Base-by-base conservation (phyloP, 345 rosid genomes). In the Salix exigua region DNA sequence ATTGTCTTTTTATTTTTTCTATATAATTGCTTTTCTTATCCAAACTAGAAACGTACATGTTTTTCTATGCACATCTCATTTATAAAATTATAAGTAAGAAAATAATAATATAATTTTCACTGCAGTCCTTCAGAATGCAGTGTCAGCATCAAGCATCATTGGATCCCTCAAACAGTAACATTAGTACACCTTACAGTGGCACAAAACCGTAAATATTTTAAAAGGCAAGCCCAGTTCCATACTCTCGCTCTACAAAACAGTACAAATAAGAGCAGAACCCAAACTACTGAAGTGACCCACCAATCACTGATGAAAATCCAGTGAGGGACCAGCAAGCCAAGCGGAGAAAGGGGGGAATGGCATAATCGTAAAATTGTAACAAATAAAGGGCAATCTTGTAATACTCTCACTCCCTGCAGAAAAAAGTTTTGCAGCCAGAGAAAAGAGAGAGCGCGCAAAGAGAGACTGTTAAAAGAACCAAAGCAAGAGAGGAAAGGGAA, bases 401-500 rank as follows among this genome's bases (percentile, higher is more conserved):
- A 3, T 58, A 10, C 1, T 3, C 63, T 0, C 6, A 23, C 63
- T 3, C 23, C 23, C 63, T 58, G 63, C 23, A 1, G 26, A 23
- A 58, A 26, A 16, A 42, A 14, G 3, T 51, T 66, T 82, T 31
- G 73, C 26, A 66, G 70, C 72, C 66, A 75, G 73, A 78, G 87
- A 80, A 80, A 69, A 71, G 73, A 64, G 44, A 40, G 44, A 40
- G 13, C 11, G 44, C 44, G 44, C 14, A 40, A 9, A 40, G 44
- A 9, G 42, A 40, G 73, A 67, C 48, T 2, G 66, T 33, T 48
- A 40, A 40, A 28, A 58, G 26, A 53, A 12, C 44, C 26, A 21
- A 26, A 63, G 68, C 72, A 10, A 75, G 66, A 69, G 82, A 74
- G 71, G 72, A 69, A 7, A 40, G 74, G 77, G 28, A 68, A 68